Base-by-base conservation (phyloP, 2,329 filamentous ascomycete species). In the Neonectria coccinea region DNA sequence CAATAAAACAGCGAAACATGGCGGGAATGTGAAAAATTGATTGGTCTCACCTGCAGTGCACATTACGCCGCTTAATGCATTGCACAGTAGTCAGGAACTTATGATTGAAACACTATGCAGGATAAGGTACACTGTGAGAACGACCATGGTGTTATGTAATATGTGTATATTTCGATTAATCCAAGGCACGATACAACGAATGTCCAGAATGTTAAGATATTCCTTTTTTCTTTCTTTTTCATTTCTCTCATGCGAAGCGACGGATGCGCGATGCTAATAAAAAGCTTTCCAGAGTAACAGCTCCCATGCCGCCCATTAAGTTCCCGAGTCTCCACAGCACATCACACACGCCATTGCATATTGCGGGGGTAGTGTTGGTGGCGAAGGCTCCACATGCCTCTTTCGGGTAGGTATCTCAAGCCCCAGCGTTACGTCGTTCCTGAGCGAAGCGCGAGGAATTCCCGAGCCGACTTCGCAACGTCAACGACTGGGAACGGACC, bases 201-300 rank as follows among this genome's bases (percentile, higher is more conserved):
- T 29, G n/a, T 11, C 20, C 5, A 31, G 8, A 11, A 31, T 10
- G n/a, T 25, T 22, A 45, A 10, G 45, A 39, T 47, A 27, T n/a
- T 29, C 4, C 25, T 31, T 53, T 41, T 39, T 5, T 9, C 11
- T 20, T 52, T 52, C 27, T 53, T 39, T 22, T 39, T 2, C 10
- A 31, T 22, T 52, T 52, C 27, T 56, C 47, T 22, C 27, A 31
- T 61, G 39, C 27, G 5, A 27, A 68, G 48, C 56, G 31, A 33
- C 45, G 66, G 56, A 63, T 59, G 52, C 41, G 48, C 50, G 44
- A 16, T 42, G 42, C 58, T 62, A 36, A 58, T 62, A 62, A 29
- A 20, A 20, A 56, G 39, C 47, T 42, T 45, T 36, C 27, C 39
- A 52, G 39, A 52, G 31, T 47, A 55, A 27, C 42, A 18, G 42